Percentiles rank a stretch among this genome's conserved stretches.
Conservation (phyloP, 2,329 filamentous ascomycete species). For the Epichloe aotearoae region DNA sequence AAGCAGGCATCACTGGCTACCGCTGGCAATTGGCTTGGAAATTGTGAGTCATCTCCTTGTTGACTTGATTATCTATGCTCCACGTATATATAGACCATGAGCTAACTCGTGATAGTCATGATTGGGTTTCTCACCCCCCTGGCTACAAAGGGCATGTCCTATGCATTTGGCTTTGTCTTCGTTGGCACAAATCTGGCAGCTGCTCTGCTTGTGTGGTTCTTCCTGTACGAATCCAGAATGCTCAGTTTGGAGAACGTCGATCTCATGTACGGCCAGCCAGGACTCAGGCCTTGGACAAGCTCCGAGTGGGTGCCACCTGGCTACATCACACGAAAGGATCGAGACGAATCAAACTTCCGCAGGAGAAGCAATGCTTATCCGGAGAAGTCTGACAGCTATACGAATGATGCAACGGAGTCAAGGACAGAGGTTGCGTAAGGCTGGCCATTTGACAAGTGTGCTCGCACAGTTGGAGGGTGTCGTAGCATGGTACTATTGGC, state of each 20-base stretch:
- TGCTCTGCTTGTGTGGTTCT: conserved; percentile 51
- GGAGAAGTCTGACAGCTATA: conserved; percentile 7
- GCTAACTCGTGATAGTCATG: conserved; percentile 30
- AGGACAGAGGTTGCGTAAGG: conserved; percentile 1
- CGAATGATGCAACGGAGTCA: conserved; percentile 3
- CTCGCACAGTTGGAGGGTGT: neutral
- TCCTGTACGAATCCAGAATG: conserved; percentile 51
- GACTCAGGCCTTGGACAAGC: conserved; percentile 49
- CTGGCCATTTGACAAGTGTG: neutral
- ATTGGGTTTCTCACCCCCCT: conserved; percentile 54
- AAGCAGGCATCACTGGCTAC: conserved; percentile 43
- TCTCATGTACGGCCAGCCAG: conserved; percentile 49
- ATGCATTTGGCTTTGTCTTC: conserved; percentile 53
- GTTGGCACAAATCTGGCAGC: conserved; percentile 47
- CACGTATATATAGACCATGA: neutral
- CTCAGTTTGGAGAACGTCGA: conserved; percentile 61
- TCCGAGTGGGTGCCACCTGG: conserved; percentile 36
- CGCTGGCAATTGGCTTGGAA: conserved; percentile 44
- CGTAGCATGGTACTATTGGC: neutral
- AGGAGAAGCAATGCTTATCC: conserved; percentile 6
- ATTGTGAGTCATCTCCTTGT: conserved; percentile 26
- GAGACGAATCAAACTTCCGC: conserved; percentile 18
- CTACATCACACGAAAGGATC: conserved; percentile 26
- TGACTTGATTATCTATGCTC: neutral
- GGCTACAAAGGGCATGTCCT: conserved; percentile 47